Evolutionary conservation across 2,329 filamentous ascomycete species (phyloP).

Genomic region (Annulohypoxylon truncatum): DNA sequence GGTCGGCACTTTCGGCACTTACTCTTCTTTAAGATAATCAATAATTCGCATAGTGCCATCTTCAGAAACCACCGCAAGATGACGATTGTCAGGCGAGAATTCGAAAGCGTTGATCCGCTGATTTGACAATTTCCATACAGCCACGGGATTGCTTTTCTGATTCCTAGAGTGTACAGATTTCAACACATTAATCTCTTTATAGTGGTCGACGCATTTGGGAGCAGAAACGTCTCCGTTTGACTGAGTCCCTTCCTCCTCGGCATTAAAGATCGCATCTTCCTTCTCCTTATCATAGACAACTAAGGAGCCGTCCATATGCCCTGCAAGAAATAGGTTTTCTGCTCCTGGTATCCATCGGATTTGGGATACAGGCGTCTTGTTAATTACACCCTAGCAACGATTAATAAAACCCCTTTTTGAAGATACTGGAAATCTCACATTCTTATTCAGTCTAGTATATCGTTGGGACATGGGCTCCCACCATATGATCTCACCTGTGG

Average conservation of each 20-base stretch:
- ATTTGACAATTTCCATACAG: constrained; percentile 91
- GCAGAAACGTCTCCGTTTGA: constrained; percentile 52
- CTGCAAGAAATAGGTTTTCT: constrained; percentile 90
- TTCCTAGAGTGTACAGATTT: constrained; percentile 96
- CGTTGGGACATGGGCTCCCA: constrained; percentile 97
- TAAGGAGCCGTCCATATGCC: constrained; percentile 89
- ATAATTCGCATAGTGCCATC: constrained; percentile 91
- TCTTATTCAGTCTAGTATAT: constrained; percentile 96
- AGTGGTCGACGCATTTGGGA: constrained; percentile 53
- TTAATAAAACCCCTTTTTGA: background rate
- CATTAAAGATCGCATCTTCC: constrained; percentile 68
- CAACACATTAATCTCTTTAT: constrained; percentile 73
- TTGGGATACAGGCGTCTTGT: constrained; percentile 83
- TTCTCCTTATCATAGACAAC: constrained; percentile 97
- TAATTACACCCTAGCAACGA: constrained; percentile 79
- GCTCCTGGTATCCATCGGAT: constrained; percentile 95
- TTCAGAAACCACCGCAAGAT: constrained; percentile 90
- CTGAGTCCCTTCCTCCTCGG: constrained; percentile 51
- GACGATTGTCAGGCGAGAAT: constrained; percentile 89
- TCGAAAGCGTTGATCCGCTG: constrained; percentile 91
- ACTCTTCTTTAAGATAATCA: constrained; percentile 92
- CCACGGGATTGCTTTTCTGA: constrained; percentile 92
- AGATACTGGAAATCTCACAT: constrained; percentile 64
- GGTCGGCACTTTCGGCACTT: constrained; percentile 49
- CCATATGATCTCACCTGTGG: constrained; percentile 97